Conservation (phyloP, 2,329 filamentous ascomycete species). For the Penicillium sp. region DNA sequence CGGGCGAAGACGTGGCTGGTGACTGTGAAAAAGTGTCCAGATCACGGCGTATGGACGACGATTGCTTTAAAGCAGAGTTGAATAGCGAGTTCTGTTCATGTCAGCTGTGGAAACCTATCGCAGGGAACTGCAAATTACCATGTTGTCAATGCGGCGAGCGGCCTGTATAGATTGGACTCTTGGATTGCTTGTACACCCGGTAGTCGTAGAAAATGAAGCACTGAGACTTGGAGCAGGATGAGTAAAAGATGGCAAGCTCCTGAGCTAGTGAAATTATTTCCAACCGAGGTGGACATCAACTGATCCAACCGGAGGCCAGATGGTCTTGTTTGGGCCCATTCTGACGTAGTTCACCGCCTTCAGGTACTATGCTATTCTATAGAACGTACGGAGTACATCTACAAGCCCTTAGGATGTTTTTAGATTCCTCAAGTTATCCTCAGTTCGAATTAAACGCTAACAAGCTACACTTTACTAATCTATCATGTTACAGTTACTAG, state of each 20-base stretch:
- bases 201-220: background rate
- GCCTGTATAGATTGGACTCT: conserved; percentile 7
- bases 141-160: conserved; percentile 11
- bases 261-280: background rate
- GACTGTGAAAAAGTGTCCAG: conserved; percentile 67
- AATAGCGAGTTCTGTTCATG: conserved; percentile 70
- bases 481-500: background rate
- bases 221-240: background rate
- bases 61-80: conserved; percentile 82
- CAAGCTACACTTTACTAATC: background rate
- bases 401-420: background rate
- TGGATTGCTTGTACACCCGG: background rate
- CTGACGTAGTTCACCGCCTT: conserved; percentile 39
- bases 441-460: background rate
- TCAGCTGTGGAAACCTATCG: background rate
- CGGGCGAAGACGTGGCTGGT: conserved; percentile 57
- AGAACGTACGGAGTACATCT: background rate
- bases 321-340: conserved; percentile 32
- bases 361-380: background rate
- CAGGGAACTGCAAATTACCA: conserved; percentile 5
- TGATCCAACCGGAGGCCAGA: conserved; percentile 28
- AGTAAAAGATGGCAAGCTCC: background rate
- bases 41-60: conserved; percentile 73
- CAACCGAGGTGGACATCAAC: background rate
- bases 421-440: background rate